Conservation (phyloP, 305 asterid genomes). For the Solanum hybrid region DNA sequence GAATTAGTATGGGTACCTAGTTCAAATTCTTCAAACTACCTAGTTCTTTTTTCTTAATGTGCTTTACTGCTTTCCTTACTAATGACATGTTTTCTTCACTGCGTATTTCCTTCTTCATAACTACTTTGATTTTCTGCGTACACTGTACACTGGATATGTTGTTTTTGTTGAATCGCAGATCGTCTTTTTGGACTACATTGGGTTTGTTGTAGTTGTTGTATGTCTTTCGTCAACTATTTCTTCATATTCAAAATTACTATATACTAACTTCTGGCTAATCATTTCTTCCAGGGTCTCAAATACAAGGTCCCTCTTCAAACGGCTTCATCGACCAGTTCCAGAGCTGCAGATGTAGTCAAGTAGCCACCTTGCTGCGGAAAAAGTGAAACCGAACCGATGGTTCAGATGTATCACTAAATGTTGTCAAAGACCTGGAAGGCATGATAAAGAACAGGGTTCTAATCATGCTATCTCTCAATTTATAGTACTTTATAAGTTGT, state of each 20-base stretch:
- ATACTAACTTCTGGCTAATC: neutral
- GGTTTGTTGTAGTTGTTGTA: neutral
- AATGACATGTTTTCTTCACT: neutral
- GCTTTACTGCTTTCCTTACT: neutral
- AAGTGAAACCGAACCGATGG: neutral
- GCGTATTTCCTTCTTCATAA: neutral
- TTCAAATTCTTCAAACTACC: neutral
- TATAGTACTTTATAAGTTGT: neutral
- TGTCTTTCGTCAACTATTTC: neutral
- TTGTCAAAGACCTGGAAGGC: neutral
- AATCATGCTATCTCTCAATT: neutral
- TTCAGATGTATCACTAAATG: neutral
- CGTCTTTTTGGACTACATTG: neutral
- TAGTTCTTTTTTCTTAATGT: neutral
- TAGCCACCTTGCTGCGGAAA: neutral
- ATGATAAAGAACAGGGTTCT: conserved; percentile 4
- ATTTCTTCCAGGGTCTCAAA: neutral
- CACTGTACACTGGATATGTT: neutral
- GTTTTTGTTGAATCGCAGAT: neutral
- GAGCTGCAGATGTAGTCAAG: neutral
- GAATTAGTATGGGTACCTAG: neutral
- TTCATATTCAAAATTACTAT: neutral
- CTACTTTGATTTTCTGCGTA: neutral
- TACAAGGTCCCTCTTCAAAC: neutral
- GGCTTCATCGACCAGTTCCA: neutral